Conservation (phyloP, 164 flowering plant species). For the Umbilicus rupestris region DNA sequence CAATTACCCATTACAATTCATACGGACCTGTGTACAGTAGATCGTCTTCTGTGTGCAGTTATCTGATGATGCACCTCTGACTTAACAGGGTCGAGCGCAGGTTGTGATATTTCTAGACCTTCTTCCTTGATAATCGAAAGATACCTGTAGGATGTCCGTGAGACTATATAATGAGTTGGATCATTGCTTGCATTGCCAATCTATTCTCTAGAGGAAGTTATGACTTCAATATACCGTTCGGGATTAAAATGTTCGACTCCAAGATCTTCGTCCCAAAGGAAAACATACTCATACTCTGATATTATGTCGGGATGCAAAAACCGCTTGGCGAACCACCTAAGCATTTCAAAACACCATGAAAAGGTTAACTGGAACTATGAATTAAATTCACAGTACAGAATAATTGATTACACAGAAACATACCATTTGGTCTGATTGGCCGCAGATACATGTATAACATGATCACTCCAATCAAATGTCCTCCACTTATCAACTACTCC, state of each 20-base stretch:
- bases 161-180: not conserved
- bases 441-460: constrained; percentile 47
- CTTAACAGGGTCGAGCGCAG: constrained; percentile 51
- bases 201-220: not conserved
- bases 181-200: not conserved
- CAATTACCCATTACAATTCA: not conserved
- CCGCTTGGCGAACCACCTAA: constrained; percentile 9
- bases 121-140: constrained; percentile 34
- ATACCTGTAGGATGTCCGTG: constrained; percentile 22
- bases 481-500: constrained; percentile 51
- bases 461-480: constrained; percentile 32
- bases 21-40: constrained; percentile 52
- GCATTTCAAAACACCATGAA: constrained; percentile 3
- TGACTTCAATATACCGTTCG: constrained; percentile 10
- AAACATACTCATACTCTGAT: constrained; percentile 3
- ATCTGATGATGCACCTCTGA: constrained; percentile 84
- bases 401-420: not conserved
- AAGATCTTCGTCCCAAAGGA: constrained; percentile 8
- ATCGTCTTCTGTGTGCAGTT: constrained; percentile 44
- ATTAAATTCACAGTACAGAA: not conserved
- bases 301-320: constrained; percentile 9
- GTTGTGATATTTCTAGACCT: constrained; percentile 85
- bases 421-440: constrained; percentile 60
- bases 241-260: constrained; percentile 8
- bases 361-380: not conserved